Evolutionary conservation across 441 rosid genomes (phyloP).

Genomic region (Eruca vesicaria): DNA sequence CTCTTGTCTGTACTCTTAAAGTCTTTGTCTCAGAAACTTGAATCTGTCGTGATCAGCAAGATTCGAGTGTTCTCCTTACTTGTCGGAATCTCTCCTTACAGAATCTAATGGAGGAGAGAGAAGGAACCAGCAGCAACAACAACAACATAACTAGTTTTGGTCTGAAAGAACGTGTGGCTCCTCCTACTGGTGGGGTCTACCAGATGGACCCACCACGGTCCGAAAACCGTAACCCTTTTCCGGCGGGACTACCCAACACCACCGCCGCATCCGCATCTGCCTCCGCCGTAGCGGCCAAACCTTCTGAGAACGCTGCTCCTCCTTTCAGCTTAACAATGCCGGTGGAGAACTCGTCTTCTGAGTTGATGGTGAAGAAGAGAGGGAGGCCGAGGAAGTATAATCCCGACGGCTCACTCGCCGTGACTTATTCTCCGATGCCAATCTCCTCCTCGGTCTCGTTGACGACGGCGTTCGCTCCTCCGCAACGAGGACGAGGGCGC

Average conservation of each 20-base stretch:
- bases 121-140: constrained; percentile 25
- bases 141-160: constrained; percentile 42
- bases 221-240: constrained; percentile 43
- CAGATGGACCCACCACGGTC: constrained; percentile 47
- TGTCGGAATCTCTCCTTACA: constrained; percentile 32
- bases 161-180: constrained; percentile 35
- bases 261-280: not conserved
- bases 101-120: constrained; percentile 68
- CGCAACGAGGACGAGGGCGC: constrained; percentile 56
- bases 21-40: constrained; percentile 7
- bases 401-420: constrained; percentile 46
- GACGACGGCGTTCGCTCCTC: constrained; percentile 46
- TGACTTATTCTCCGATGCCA: constrained; percentile 65
- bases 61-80: constrained; percentile 40
- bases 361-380: constrained; percentile 54
- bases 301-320: constrained; percentile 28
- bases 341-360: constrained; percentile 31
- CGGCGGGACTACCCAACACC: constrained; percentile 23
- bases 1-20: constrained; percentile 13
- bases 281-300: not conserved
- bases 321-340: constrained; percentile 34
- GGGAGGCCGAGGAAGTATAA: constrained; percentile 70
- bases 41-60: constrained; percentile 34
- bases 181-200: constrained; percentile 35
- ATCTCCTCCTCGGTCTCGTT: constrained; percentile 71